Evolutionary conservation across 2,329 filamentous ascomycete species (phyloP), one percentile per base, ranked within the genome.

Genomic region (Arthrinium phaeospermum): DNA sequence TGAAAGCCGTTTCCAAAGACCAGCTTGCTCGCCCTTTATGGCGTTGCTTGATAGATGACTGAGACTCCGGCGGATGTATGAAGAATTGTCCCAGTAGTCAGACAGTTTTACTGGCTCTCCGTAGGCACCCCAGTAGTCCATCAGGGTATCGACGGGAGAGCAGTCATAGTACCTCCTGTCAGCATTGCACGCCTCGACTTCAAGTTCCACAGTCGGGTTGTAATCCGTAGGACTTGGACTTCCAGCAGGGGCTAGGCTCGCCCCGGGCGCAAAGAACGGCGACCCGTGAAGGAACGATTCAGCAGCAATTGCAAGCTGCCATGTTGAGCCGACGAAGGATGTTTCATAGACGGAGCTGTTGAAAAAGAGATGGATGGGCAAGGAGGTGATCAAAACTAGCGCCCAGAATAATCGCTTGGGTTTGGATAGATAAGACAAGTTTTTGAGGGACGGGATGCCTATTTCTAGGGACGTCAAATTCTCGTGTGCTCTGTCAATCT

Each of bases 381-480:
- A 6, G 5, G 51, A 70, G 22, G 3, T 67, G 12, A 70, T 13
- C 12, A 69, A 8, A 0, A 72, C 37, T 2, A 57, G 7, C 3
- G 30, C 24, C 67, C 71, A 72, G 14, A 44, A 41, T 0, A 8
- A 5, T n/a, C 12, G 13, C 68, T 72, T 72, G 19, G 44, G 45
- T 0, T 7, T 10, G 2, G 70, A 68, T 1, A 71, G 8, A 19
- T 57, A 68, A 4, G 13, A 8, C 16, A 84, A 41, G 71, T 83
- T 85, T 1, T 82, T 78, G 2, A 81, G 22, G 70, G 82, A 84
- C 5, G 81, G 77, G 1, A 85, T 75, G 0, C 86, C 84, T 69
- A 86, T 82, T 68, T 84, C 81, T 0, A 86, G 75, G 81, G 82
- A 85, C 16, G 75, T 77, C 2, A 80, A 76, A 53, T 77, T 74